Evolutionary conservation across 352 stramenopile genomes (phyloP).

Genomic region (Globisporangium irregulare): DNA sequence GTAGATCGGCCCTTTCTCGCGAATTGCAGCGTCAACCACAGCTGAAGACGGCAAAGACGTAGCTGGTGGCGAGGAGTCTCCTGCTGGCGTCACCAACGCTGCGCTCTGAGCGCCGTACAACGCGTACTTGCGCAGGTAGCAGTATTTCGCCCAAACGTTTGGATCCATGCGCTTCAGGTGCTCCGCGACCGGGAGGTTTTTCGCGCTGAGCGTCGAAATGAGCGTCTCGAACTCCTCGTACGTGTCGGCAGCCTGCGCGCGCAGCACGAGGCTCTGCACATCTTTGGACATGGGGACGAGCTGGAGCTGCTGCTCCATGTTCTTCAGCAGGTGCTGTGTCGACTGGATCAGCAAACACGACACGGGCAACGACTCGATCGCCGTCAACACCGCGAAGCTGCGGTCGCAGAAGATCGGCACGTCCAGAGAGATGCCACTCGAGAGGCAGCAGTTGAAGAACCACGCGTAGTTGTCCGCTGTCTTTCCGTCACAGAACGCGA

Average conservation of each 20-base stretch:
- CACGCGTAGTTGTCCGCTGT: slow-evolving; percentile 35
- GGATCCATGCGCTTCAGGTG: slow-evolving; percentile 27
- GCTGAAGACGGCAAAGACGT: slow-evolving; percentile 20
- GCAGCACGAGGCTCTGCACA: slow-evolving; percentile 26
- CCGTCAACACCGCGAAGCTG: slow-evolving; percentile 21
- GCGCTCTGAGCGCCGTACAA: slow-evolving; percentile 42
- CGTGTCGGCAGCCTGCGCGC: slow-evolving; percentile 32
- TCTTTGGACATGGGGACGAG: slow-evolving; percentile 22
- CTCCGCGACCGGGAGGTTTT: slow-evolving; percentile 21
- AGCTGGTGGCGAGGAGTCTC: slow-evolving; percentile 5
- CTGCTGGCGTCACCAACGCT: slow-evolving; percentile 18
- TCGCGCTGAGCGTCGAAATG: slow-evolving; percentile 21
- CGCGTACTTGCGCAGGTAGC: slow-evolving; percentile 36
- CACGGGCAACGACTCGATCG: slow-evolving; percentile 28
- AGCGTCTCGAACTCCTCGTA: slow-evolving; percentile 32
- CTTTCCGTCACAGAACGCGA: slow-evolving; percentile 35
- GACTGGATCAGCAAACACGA: slow-evolving; percentile 41
- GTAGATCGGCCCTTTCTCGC: slow-evolving; percentile 30
- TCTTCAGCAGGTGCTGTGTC: slow-evolving; percentile 30
- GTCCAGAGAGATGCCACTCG: slow-evolving; percentile 30
- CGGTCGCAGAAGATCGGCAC: slow-evolving; percentile 45
- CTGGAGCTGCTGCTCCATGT: slow-evolving; percentile 26
- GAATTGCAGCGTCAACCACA: slow-evolving; percentile 11
- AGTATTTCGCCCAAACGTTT: slow-evolving; percentile 35
- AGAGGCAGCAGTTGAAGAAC: slow-evolving; percentile 45